Evolutionary conservation across 768 basidiomycete genomes (phyloP).

Genomic region (Mycena polygramma): DNA sequence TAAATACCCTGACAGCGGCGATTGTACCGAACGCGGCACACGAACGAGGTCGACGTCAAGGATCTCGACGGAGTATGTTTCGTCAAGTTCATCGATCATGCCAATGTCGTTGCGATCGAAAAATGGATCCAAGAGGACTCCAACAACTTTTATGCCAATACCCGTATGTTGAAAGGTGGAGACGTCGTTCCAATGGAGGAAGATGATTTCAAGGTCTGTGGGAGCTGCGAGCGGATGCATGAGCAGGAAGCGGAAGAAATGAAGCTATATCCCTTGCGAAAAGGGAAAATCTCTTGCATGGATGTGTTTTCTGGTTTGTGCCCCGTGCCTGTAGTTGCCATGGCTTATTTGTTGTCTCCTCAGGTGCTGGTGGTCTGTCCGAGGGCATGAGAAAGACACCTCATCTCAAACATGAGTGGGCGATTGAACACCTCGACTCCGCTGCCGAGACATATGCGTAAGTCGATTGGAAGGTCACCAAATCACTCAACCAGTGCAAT

Average conservation of each 20-base stretch:
- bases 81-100: constrained; percentile 18
- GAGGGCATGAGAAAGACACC: constrained; percentile 58
- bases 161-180: neutral
- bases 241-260: neutral
- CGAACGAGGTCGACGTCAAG: neutral
- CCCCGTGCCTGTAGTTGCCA: too few relatives aligned
- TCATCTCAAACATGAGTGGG: constrained; percentile 61
- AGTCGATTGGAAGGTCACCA: constrained; percentile 14
- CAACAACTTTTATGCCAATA: constrained; percentile 21
- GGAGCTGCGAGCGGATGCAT: neutral
- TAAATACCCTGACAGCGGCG: constrained; percentile 15
- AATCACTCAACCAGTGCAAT: neutral
- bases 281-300: neutral
- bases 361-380: constrained; percentile 63
- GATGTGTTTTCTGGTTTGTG: constrained; percentile 26
- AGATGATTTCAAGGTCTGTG: constrained; percentile 5
- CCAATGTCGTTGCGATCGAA: constrained; percentile 6
- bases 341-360: neutral
- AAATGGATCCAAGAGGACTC: constrained; percentile 16
- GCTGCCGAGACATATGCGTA: constrained; percentile 62
- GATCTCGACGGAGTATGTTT: constrained; percentile 19
- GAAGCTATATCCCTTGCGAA: neutral
- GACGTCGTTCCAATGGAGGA: neutral
- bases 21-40: constrained; percentile 7
- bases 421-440: constrained; percentile 59